A percentile compares a stretch with the other conserved stretches of the same genome.
Conservation (phyloP, 2,329 filamentous ascomycete species). For the Epichloe brachyelytri region DNA sequence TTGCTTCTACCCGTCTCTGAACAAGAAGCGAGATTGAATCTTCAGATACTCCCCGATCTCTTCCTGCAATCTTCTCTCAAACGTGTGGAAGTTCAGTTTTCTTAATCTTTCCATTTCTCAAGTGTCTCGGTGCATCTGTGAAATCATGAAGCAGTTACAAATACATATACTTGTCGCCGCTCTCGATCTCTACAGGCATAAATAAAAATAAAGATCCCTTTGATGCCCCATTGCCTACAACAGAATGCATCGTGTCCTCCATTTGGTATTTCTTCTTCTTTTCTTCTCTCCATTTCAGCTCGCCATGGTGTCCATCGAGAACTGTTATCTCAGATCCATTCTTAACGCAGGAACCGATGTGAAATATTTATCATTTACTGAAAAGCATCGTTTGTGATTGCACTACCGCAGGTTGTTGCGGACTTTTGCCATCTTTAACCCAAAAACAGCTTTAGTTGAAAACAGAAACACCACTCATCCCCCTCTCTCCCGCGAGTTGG, state of each 20-base stretch:
- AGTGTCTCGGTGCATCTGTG: not conserved
- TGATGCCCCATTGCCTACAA: not conserved
- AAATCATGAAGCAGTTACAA: conserved; percentile 13
- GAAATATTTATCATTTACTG: not conserved
- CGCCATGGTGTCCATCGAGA: conserved; percentile 2
- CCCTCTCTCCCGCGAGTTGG: conserved; percentile 11
- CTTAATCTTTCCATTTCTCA: not conserved
- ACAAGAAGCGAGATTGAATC: too few species aligned
- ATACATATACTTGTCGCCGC: conserved; percentile 13
- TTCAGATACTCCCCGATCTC: too few species aligned
- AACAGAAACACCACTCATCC: conserved; percentile 8
- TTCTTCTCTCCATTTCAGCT: conserved; percentile 8
- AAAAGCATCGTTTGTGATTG: not conserved
- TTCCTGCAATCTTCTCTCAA: too few species aligned
- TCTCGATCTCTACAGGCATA: conserved; percentile 12
- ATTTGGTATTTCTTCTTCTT: conserved; percentile 1
- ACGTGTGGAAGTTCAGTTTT: not conserved
- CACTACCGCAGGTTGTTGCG: not conserved
- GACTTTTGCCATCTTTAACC: conserved; percentile 14
- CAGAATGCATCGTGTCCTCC: not conserved
- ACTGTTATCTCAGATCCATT: not conserved
- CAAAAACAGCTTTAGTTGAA: conserved; percentile 8
- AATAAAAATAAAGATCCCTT: conserved; percentile 5
- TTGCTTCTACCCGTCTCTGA: too few species aligned
- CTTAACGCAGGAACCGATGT: not conserved